Conservation (phyloP, 1,139 yeast genomes). For the Geotrichum reessii region DNA sequence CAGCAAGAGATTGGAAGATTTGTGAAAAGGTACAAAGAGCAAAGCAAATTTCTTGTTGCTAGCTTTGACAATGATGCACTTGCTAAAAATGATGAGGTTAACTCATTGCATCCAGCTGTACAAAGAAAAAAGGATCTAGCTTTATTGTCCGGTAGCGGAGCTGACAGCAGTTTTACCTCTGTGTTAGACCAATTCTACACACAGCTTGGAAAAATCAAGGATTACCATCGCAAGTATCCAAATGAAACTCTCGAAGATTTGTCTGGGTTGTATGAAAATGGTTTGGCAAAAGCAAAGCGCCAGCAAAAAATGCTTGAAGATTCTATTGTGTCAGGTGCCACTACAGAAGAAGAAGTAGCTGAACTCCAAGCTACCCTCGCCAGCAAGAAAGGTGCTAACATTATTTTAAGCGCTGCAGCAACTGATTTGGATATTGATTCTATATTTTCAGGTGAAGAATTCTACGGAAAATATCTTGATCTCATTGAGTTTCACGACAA, state of each 20-base stretch:
- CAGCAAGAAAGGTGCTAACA: conserved; percentile 20
- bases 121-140: conserved; percentile 20
- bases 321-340: conserved; percentile 9
- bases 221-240: conserved; percentile 33
- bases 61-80: background rate
- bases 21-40: conserved; percentile 44
- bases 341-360: conserved; percentile 22
- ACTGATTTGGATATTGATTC: conserved; percentile 44
- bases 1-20: conserved; percentile 63
- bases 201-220: conserved; percentile 37
- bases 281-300: conserved; percentile 18
- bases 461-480: conserved; percentile 61
- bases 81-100: conserved; percentile 18
- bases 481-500: conserved; percentile 45
- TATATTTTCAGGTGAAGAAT: conserved; percentile 55
- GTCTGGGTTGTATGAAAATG: conserved; percentile 36
- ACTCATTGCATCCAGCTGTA: conserved; percentile 17
- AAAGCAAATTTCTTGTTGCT: conserved; percentile 31
- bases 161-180: conserved; percentile 15
- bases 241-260: conserved; percentile 37
- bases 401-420: conserved; percentile 37
- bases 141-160: conserved; percentile 4
- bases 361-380: conserved; percentile 17
- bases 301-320: conserved; percentile 17
- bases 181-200: conserved; percentile 44